Evolutionary conservation across 2,329 filamentous ascomycete species (phyloP).

Genomic region (Escovopsis weberi): DNA sequence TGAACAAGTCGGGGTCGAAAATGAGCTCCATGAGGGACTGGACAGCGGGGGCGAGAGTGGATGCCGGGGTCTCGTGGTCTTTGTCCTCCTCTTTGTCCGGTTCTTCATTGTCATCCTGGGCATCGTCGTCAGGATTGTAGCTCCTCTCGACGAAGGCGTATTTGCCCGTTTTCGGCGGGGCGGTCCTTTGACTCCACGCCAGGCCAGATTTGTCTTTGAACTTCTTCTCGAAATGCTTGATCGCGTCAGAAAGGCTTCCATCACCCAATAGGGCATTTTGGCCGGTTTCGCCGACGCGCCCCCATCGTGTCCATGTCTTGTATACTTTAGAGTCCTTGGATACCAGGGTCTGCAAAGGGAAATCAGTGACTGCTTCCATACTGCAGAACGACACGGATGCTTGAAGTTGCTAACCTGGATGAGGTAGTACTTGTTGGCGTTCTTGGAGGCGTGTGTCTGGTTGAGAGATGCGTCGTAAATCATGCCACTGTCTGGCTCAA

Average conservation of each 20-base stretch:
- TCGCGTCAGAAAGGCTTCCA: constrained; percentile 27
- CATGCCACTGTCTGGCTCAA: constrained; percentile 43
- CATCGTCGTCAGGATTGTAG: constrained; percentile 53
- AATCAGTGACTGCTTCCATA: not conserved
- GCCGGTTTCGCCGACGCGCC: constrained; percentile 53
- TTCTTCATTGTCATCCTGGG: too few species aligned
- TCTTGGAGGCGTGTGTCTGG: constrained; percentile 55
- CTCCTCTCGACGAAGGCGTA: constrained; percentile 72
- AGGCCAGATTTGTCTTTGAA: constrained; percentile 49
- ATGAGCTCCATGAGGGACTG: constrained; percentile 66
- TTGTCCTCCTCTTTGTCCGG: constrained; percentile 16
- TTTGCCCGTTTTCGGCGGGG: constrained; percentile 47
- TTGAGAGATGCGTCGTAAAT: constrained; percentile 73
- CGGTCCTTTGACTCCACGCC: constrained; percentile 36
- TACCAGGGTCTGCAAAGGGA: constrained; percentile 18
- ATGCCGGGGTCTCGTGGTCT: constrained; percentile 27
- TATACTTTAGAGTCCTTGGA: constrained; percentile 22
- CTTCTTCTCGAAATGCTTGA: constrained; percentile 41
- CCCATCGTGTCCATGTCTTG: constrained; percentile 65
- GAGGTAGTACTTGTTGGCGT: constrained; percentile 76
- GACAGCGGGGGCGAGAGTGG: constrained; percentile 42
- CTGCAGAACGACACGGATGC: not conserved
- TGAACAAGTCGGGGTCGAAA: constrained; percentile 64
- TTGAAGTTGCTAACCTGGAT: constrained; percentile 39
- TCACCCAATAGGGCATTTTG: constrained; percentile 29